Conservation (phyloP, 139 green algal genomes). For the Chlamydomonas sp. region DNA sequence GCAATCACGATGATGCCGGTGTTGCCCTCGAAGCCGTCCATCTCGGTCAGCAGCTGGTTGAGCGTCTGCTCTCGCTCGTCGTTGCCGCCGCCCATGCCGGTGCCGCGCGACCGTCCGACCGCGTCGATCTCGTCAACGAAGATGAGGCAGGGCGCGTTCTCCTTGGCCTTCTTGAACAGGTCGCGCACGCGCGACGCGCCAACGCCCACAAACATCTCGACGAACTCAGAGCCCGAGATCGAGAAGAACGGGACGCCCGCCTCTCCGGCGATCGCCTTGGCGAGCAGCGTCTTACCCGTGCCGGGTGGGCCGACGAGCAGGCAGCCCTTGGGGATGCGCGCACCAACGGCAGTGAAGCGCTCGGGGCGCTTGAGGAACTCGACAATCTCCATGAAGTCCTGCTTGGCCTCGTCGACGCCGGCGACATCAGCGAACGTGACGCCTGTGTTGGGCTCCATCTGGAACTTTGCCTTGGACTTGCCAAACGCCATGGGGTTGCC, state of each 20-base stretch:
- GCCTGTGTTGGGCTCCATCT: constrained; percentile 99
- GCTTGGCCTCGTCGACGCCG: constrained; percentile 98
- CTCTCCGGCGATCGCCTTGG: constrained; percentile 78
- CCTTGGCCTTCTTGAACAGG: constrained; percentile 93
- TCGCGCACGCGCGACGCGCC: constrained; percentile 92
- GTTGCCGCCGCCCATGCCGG: constrained; percentile 97
- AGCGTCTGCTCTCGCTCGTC: constrained; percentile 99
- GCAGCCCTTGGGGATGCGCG: constrained; percentile 92
- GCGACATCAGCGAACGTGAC: constrained; percentile 96
- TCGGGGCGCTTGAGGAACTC: constrained; percentile 94
- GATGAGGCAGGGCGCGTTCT: constrained; percentile 95
- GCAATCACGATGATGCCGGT: constrained; percentile 98
- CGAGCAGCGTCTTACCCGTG: constrained; percentile 82
- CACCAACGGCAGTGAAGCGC: constrained; percentile 87
- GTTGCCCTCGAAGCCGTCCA: constrained; percentile 99
- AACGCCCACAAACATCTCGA: constrained; percentile 99
- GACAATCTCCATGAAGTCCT: constrained; percentile 99
- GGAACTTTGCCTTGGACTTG: constrained; percentile 96
- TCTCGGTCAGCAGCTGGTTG: constrained; percentile 83
- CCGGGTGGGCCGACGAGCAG: constrained; percentile 87
- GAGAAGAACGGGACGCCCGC: constrained; percentile 98
- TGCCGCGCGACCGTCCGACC: constrained; percentile 89
- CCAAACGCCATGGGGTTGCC: constrained; percentile 97
- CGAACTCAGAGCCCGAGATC: constrained; percentile 93
- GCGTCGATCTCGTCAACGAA: constrained; percentile 99